phyloP scores from a whole-genome alignment of 1,284 basidiomycete species.

The Heterobasidion annosum region DNA sequence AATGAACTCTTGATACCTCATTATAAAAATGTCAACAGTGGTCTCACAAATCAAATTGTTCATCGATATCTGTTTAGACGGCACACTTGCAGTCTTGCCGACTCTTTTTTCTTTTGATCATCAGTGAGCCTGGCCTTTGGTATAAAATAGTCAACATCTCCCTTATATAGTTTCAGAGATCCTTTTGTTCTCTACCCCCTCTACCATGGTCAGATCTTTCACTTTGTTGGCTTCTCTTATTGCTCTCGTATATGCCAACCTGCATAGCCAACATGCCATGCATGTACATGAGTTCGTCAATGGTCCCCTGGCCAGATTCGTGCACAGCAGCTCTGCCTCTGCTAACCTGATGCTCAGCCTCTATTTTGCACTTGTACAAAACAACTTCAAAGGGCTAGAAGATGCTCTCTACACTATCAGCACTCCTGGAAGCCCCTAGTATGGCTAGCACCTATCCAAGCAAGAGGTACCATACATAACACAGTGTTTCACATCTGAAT shows the following conservation, averaged over 20 bases:
- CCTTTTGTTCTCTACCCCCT: no score
- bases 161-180: no score
- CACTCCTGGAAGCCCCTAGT: conserved; percentile 17
- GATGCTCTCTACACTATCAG: conserved; percentile 18
- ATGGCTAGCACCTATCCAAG: conserved; percentile 21
- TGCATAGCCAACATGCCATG: background rate
- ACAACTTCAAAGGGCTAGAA: conserved; percentile 20
- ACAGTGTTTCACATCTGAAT: background rate
- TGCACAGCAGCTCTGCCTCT: conserved; percentile 8
- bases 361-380: conserved; percentile 17
- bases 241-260: background rate
- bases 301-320: background rate
- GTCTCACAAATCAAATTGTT: no score
- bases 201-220: no score
- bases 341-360: conserved; percentile 11
- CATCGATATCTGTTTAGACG: no score
- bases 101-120: no score
- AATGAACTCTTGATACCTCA: no score
- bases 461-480: conserved; percentile 14
- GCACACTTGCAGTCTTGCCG: no score
- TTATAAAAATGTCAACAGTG: no score
- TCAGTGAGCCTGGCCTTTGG: no score
- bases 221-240: no score
- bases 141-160: no score
- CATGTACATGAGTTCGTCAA: background rate